Percentiles rank a stretch among this genome's conserved stretches.
Evolutionary conservation across 768 basidiomycete species (phyloP).

Genomic region (Suillus brevipes): DNA sequence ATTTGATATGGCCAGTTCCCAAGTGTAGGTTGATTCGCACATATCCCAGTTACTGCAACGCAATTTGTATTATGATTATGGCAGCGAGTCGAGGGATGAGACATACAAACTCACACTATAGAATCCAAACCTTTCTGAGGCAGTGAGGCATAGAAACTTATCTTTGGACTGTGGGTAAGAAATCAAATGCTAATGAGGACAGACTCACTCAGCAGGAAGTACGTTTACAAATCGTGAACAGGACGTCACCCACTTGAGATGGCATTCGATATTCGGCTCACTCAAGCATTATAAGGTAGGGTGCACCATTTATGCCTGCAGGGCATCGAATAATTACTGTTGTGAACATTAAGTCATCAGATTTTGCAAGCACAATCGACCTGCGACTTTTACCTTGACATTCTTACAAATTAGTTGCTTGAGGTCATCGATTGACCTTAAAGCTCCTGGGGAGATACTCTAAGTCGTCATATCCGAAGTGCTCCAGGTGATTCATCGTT

Average conservation of each 20-base stretch:
- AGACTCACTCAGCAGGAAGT: no score
- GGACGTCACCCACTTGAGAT: slow-evolving; percentile 50
- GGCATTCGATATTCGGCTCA: slow-evolving; percentile 10
- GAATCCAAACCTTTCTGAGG: no score
- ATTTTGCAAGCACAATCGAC: slow-evolving; percentile 41
- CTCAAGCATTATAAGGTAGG: slow-evolving; percentile 8
- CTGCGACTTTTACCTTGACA: slow-evolving; percentile 91
- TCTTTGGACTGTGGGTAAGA: no score
- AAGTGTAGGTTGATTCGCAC: slow-evolving; percentile 55
- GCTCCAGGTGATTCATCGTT: not conserved
- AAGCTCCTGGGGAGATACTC: slow-evolving; percentile 40
- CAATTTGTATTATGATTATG: slow-evolving; percentile 1
- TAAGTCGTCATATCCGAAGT: not conserved
- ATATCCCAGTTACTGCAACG: slow-evolving; percentile 33
- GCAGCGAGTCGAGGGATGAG: not conserved
- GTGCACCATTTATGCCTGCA: slow-evolving; percentile 68
- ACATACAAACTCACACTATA: no score
- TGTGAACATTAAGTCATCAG: slow-evolving; percentile 4
- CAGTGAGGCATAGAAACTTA: no score
- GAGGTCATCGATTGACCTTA: slow-evolving; percentile 59
- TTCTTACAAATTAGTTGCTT: slow-evolving; percentile 54
- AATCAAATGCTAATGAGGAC: no score
- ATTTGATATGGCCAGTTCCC: slow-evolving; percentile 89
- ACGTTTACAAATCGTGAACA: no score
- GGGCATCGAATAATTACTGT: not conserved